Conservation (phyloP, 2,329 filamentous ascomycete genomes). For the Epicoccum nigrum region DNA sequence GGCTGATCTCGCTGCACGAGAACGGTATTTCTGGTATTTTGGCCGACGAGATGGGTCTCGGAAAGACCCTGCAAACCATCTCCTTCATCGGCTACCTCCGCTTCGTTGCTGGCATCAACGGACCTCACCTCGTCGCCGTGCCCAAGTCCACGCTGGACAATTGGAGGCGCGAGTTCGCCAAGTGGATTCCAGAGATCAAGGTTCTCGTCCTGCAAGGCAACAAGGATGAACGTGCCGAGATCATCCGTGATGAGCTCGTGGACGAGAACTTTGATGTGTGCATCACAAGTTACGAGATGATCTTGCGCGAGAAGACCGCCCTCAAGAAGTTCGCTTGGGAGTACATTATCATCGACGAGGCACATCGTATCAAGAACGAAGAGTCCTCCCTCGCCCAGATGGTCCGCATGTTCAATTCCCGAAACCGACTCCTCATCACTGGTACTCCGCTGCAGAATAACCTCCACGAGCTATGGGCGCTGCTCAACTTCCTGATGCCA, state of each 20-base stretch:
- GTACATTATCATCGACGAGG: constrained; percentile 98
- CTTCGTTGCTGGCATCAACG: constrained; percentile 86
- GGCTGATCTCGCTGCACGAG: constrained; percentile 96
- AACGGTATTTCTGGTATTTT: constrained; percentile 98
- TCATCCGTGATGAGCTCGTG: constrained; percentile 90
- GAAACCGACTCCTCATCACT: constrained; percentile 93
- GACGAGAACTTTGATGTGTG: constrained; percentile 97
- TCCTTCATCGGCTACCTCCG: constrained; percentile 94
- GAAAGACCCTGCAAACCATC: constrained; percentile 97
- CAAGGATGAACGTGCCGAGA: constrained; percentile 86
- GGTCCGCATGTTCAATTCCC: constrained; percentile 92
- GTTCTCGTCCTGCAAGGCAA: constrained; percentile 92
- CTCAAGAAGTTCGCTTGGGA: constrained; percentile 99
- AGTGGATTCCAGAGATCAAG: constrained; percentile 95
- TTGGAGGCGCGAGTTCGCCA: constrained; percentile 93
- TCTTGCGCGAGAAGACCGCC: constrained; percentile 90
- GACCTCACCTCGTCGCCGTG: constrained; percentile 88
- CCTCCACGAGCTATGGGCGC: constrained; percentile 94
- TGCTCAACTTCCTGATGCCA: constrained; percentile 96
- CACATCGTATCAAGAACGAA: constrained; percentile 99
- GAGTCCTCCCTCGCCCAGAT: constrained; percentile 96
- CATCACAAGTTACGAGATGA: constrained; percentile 99
- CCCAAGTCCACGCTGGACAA: constrained; percentile 98
- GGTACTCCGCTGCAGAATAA: constrained; percentile 98
- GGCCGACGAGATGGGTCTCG: constrained; percentile 97